Base-by-base conservation (phyloP, 768 basidiomycete species). In the Rhodosporidiobolus odoratus region DNA sequence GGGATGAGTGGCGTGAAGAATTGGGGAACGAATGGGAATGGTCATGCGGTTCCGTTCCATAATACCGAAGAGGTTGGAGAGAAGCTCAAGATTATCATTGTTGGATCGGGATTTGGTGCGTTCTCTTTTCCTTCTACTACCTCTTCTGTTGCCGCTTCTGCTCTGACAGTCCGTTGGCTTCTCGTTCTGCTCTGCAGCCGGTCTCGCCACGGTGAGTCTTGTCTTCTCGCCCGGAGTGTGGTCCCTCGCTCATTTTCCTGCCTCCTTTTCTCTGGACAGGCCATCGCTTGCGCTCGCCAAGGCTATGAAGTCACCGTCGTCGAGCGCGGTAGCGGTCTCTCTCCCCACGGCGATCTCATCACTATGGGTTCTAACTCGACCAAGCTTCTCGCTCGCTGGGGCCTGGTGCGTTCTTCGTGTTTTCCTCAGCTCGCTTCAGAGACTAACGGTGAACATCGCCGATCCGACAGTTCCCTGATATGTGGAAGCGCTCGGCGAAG, bases 301-400 rank as follows among this genome's bases (percentile, higher is more conserved):
- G 61, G 61, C 23, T 62, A 50, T 37, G 19, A 52, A 21, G 61
- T 62, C 12, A 62, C 61, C 16, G 48, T 62, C 27, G 48, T 62
- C 34, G 61, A 62, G 38, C 61, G 61, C 32, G 47, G 48, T 8
- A 5, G 4, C 35, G 61, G 61, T 1, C 45, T 50, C 8, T 52
- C 47, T n/a, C 61, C 61, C 3, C 61, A 62, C 38, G 61, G 61
- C 47, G 61, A 62, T 48, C 47, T 48, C 47, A 50, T 62, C 48
- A 50, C 61, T 2, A 43, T 56, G 48, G 56, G 56, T 23, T 47
- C 43, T 30, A 66, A 58, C 65, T 56, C 41, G n/a, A 23, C 47
- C 10, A 17, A 25, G 13, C 19, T 66, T 19, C 57, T 66, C 35
- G 56, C 30, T 9, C 43, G 45, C 13, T 66, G 65, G 65, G 65